These are phyloP conservation scores for Bimuria novae-zelandiae DNA, from an alignment of 2,329 filamentous ascomycete genomes.

Conservation along the genomic window DNA sequence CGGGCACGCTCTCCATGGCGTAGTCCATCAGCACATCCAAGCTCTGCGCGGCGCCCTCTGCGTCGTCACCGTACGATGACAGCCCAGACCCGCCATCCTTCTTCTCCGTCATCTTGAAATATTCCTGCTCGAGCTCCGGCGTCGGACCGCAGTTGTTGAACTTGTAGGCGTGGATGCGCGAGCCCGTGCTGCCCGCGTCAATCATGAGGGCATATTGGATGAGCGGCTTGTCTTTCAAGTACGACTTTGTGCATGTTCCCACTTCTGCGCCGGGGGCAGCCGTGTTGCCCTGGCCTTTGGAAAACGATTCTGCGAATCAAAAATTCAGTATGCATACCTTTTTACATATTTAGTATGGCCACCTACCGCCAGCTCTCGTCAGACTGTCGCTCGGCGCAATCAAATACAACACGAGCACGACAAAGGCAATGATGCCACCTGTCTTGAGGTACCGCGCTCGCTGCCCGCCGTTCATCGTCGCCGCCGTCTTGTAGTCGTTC, in stretches of 20 bases:
- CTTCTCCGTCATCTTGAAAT: slow-evolving; percentile 93
- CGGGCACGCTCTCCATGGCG: slow-evolving; percentile 81
- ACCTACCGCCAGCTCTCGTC: slow-evolving; percentile 31
- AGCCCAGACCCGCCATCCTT: slow-evolving; percentile 76
- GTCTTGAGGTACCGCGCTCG: slow-evolving; percentile 65
- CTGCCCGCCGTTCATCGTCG: slow-evolving; percentile 65
- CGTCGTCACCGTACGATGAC: slow-evolving; percentile 85
- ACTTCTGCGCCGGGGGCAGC: slow-evolving; percentile 61
- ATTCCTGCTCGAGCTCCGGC: slow-evolving; percentile 90
- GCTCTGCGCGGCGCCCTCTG: slow-evolving; percentile 85
- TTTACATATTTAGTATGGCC: neutral
- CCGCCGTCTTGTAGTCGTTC: slow-evolving; percentile 50
- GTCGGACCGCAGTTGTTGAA: slow-evolving; percentile 98
- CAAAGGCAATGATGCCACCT: slow-evolving; percentile 62
- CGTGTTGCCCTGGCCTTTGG: slow-evolving; percentile 46
- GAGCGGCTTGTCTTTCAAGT: slow-evolving; percentile 86
- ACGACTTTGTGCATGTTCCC: slow-evolving; percentile 78
- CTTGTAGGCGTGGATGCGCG: slow-evolving; percentile 96
- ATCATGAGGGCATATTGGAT: slow-evolving; percentile 99
- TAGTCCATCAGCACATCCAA: slow-evolving; percentile 86
- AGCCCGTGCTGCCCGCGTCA: slow-evolving; percentile 96
- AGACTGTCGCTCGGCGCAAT: slow-evolving; percentile 52
- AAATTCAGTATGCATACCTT: slow-evolving; percentile 5
- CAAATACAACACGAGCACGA: slow-evolving; percentile 63
- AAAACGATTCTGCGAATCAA: slow-evolving; percentile 26